These are phyloP conservation scores for Hydnomerulius pinastri DNA, from an alignment of 768 basidiomycete species.

Conservation along the genomic window DNA sequence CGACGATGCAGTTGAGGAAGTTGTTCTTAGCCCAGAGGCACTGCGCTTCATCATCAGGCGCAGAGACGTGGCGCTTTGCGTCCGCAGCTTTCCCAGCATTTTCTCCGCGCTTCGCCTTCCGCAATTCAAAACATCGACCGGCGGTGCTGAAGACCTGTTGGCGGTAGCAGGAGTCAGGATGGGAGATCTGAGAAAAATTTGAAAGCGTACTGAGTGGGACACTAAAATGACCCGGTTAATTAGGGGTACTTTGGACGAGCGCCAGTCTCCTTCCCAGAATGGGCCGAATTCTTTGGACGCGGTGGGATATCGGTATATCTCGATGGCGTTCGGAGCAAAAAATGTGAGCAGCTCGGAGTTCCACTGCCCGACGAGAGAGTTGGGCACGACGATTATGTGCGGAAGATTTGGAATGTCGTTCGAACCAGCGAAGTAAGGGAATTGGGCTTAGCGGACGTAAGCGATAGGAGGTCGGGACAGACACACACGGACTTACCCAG, in stretches of 20 bases:
- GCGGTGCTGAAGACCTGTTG: not conserved
- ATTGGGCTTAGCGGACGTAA: not conserved
- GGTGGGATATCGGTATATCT: not conserved
- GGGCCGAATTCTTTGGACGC: not conserved
- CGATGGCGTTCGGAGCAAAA: not conserved
- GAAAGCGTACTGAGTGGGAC: not conserved
- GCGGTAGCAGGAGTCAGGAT: not conserved
- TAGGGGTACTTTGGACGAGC: not conserved
- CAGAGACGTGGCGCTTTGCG: not conserved
- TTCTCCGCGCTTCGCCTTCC: not conserved
- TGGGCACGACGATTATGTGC: not conserved
- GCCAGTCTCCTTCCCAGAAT: not conserved
- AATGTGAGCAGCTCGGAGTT: not conserved
- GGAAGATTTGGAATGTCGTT: not conserved
- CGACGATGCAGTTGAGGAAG: slow-evolving; percentile 16
- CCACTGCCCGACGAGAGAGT: not conserved
- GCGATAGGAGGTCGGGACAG: not conserved
- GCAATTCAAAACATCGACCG: not conserved
- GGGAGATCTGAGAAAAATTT: not conserved
- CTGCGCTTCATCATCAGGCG: not conserved
- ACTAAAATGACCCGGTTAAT: not conserved
- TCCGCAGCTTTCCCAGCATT: not conserved
- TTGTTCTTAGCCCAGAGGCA: slow-evolving; percentile 6
- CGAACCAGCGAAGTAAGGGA: not conserved
- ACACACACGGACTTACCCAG: not conserved